Evolutionary conservation across 2,329 filamentous ascomycete genomes (phyloP), one percentile per base, ranked within the genome.

Genomic region (Calonectria hongkongensis): DNA sequence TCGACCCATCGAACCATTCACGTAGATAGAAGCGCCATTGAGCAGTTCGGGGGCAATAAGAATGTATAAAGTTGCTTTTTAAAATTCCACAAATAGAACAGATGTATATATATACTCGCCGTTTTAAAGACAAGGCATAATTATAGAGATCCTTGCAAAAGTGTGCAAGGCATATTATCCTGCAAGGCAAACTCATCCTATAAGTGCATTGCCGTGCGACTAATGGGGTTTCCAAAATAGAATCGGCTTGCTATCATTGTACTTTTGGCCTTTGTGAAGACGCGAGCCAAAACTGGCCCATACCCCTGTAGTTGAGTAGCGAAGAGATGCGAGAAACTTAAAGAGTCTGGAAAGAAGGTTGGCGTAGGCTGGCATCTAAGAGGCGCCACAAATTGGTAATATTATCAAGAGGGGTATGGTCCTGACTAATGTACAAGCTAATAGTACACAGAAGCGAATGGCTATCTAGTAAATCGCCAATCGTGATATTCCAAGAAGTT

Each of bases 241-340:
- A 77, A 1, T 60, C 68, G 1, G 69, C 85, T 4, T 84, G 85
- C 67, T 85, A 83, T 47, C 84, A 85, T 15, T 78, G 82, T 0
- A 86, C 86, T 0, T 87, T 86, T 74, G 87, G 87, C 69, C 85
- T 85, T 0, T 79, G 86, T 0, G 88, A 85, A 0, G 21, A 21
- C 21, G 21, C 21, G 21, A 21, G 21, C 21, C 21, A 21, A 21
- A 21, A 21, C 21, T 21, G 21, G 21, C 21, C 21, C 21, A 21
- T 21, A 21, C 21, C 21, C 21, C 21, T 21, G 21, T 21, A 21
- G 21, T 21, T 21, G 21, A 21, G 21, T 21, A 21, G 21, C 21
- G 21, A 21, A 21, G 21, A 21, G 21, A 21, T 21, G 21, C 21
- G 21, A 21, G 21, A 21, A 21, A 21, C 21, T 21, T 21, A 21